Percentiles rank a stretch among this genome's conserved stretches.
phyloP scores from a whole-genome alignment of 768 basidiomycete genomes.

The Arthromyces matolae region DNA sequence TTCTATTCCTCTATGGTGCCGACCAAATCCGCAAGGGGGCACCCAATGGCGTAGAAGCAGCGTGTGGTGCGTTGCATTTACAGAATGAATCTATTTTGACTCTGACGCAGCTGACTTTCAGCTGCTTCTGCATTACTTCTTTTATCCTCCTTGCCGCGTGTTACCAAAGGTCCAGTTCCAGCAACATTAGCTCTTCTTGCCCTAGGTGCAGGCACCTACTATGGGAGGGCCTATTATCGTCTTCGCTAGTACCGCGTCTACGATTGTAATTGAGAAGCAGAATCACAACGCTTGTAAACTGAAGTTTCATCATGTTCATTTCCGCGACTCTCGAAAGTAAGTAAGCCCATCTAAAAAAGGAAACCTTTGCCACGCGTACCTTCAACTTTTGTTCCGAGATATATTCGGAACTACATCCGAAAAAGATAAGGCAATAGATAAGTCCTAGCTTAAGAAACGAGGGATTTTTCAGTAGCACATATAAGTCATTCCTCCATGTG shows the following conservation, averaged over 20 bases:
- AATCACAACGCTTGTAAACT: neutral
- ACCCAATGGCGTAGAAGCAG: conserved; percentile 71
- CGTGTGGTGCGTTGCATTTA: conserved; percentile 53
- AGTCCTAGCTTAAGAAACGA: no score
- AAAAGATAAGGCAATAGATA: no score
- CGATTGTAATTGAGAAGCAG: neutral
- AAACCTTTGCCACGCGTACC: no score
- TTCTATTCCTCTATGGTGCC: conserved; percentile 77
- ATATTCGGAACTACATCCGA: no score
- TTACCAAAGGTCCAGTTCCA: conserved; percentile 73
- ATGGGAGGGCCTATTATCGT: conserved; percentile 55
- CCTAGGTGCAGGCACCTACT: conserved; percentile 60
- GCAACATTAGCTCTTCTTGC: conserved; percentile 58
- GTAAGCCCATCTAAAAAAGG: no score
- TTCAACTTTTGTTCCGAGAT: no score
- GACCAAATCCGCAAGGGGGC: conserved; percentile 71
- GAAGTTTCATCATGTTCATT: no score
- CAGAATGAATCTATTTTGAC: neutral
- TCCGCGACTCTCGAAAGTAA: no score
- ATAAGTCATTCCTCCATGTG: no score
- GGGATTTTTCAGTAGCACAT: no score
- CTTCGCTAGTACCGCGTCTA: conserved; percentile 23
- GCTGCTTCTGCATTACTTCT: conserved; percentile 76
- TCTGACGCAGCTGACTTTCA: conserved; percentile 21
- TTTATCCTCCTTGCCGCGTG: conserved; percentile 69